Evolutionary conservation across 305 asterid species (phyloP).

Genomic region (Stenogyne calaminthoides): DNA sequence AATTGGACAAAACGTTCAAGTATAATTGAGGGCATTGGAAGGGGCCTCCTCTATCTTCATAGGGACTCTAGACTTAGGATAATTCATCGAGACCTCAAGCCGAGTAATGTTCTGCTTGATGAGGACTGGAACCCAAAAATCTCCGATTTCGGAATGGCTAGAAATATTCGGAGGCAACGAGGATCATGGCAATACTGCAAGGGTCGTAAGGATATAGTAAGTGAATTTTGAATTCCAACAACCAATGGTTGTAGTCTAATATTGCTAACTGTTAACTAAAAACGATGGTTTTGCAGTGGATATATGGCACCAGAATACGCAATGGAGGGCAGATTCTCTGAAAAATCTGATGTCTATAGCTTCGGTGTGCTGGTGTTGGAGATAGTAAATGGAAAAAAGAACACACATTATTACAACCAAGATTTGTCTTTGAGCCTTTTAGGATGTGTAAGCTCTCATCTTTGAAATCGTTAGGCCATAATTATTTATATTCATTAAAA

Average conservation of each 20-base stretch:
- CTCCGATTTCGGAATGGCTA: slow-evolving; percentile 31
- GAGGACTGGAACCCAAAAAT: slow-evolving; percentile 33
- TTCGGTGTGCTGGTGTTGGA: slow-evolving; percentile 50
- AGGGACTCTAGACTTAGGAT: slow-evolving; percentile 49
- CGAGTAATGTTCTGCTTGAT: slow-evolving; percentile 42
- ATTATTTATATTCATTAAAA: neutral
- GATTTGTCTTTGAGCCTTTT: slow-evolving; percentile 42
- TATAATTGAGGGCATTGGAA: slow-evolving; percentile 27
- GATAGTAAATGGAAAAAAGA: slow-evolving; percentile 46
- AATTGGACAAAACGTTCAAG: slow-evolving; percentile 25
- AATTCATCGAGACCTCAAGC: slow-evolving; percentile 48
- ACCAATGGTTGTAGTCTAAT: neutral
- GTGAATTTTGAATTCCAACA: slow-evolving; percentile 8
- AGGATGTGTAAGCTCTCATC: slow-evolving; percentile 36
- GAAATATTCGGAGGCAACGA: slow-evolving; percentile 35
- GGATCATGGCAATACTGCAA: slow-evolving; percentile 48
- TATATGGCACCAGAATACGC: slow-evolving; percentile 61
- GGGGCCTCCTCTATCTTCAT: slow-evolving; percentile 50
- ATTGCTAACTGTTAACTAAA: neutral
- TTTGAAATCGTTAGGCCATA: too few relatives aligned
- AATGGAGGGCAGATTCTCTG: slow-evolving; percentile 50
- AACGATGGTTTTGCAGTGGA: slow-evolving; percentile 37
- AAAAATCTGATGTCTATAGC: slow-evolving; percentile 52
- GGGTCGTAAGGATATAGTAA: slow-evolving; percentile 59
- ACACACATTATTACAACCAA: slow-evolving; percentile 34